Base-by-base conservation (phyloP, 345 rosid species). In the Turritis glabra region DNA sequence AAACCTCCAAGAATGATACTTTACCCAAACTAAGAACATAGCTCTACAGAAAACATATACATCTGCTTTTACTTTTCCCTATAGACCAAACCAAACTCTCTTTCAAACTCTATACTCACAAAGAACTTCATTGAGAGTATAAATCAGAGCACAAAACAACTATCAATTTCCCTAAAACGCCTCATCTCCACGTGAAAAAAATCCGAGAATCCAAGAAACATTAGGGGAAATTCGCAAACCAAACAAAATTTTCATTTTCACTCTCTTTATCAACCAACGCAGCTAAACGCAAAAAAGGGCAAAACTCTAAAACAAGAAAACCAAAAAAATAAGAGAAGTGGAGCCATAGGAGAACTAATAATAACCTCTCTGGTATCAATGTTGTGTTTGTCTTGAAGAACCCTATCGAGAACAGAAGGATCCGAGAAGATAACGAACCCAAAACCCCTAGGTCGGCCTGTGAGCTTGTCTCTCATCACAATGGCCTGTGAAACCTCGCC, bases 371-470 rank as follows among this genome's bases (percentile, higher is more conserved):
- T 80, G 19, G 92, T 86, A 71, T 92, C 92, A 40, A 92, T 87
- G 51, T 82, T 76, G 64, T 91, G 95, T 74, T 82, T 84, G 3
- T 73, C 89, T 55, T 85, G 84, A 61, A 89, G 91, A 83, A 89
- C 87, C 40, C 76, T 74, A 46, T 91, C 95, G 13, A 86, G 85
- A 21, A 86, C 43, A 2, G 89, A 73, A 61, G 89, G 89, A 80
- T 92, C 90, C 55, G 94, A 64, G 65, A 92, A 90, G 59, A 89
- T 90, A 14, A 92, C 88, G 58, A 92, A 92, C 3, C 90, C 96
- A 69, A 92, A 92, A 18, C 94, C 94, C 18, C 96, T 80, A 25
- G 96, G 92, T 9, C 89, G 81, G 1, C 86, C 86, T 0, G 97
- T 92, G 69, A 81, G 70, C 64, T 85, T 88, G 50, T 92, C 94